phyloP scores from a whole-genome alignment of 306 rosid species.

The Cajanus cajan region DNA sequence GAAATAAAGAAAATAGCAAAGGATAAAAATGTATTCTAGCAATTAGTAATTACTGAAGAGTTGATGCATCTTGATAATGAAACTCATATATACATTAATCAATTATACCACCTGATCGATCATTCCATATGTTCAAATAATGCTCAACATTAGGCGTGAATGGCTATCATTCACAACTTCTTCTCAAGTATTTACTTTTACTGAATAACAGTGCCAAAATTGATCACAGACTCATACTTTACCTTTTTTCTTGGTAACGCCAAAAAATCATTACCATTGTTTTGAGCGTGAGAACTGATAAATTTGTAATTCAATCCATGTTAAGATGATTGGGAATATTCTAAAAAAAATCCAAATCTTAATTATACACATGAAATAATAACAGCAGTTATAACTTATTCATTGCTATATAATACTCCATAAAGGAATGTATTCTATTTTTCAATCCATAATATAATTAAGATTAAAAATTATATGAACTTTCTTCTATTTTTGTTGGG shows the following conservation, averaged over 20 bases:
- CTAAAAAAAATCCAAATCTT: not conserved
- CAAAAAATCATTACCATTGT: not conserved
- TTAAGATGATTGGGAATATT: not conserved
- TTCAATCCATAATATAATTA: too few relatives aligned
- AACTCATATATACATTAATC: not conserved
- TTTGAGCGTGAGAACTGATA: not conserved
- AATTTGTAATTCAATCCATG: not conserved
- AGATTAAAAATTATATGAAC: too few relatives aligned
- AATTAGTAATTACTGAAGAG: not conserved
- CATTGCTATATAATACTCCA: not conserved
- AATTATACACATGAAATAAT: not conserved
- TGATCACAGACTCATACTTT: not conserved
- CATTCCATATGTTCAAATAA: slow-evolving; percentile 29
- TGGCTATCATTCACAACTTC: slow-evolving; percentile 5
- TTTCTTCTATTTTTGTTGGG: too few relatives aligned
- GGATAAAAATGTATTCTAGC: not conserved
- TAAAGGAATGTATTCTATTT: not conserved
- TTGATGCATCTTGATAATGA: slow-evolving; percentile 3
- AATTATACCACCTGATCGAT: not conserved
- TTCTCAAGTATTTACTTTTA: not conserved
- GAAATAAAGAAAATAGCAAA: not conserved
- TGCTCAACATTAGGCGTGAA: slow-evolving; percentile 19
- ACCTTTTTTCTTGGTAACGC: not conserved
- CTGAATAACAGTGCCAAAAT: not conserved
- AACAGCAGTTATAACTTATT: not conserved